Evolutionary conservation across 768 basidiomycete species (phyloP).

Genomic region (Boletus rubescentipes): DNA sequence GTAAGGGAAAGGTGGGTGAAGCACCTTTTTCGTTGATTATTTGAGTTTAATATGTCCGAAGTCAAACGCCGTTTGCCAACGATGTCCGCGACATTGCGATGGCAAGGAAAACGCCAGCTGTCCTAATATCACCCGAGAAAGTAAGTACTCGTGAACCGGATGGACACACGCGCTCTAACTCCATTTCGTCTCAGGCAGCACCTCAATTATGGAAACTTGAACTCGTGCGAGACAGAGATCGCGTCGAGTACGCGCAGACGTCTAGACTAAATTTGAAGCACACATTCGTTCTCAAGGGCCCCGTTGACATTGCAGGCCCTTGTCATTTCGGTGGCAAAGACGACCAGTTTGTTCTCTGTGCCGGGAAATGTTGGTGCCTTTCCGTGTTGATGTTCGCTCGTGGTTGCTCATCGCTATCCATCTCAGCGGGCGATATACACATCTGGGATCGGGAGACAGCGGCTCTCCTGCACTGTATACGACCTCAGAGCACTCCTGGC

Average conservation of each 20-base stretch:
- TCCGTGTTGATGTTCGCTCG: neutral
- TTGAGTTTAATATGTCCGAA: constrained; percentile 23
- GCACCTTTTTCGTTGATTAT: neutral
- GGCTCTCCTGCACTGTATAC: constrained; percentile 66
- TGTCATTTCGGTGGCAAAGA: constrained; percentile 82
- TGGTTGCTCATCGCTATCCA: neutral
- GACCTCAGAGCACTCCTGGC: constrained; percentile 49
- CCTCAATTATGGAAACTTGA: constrained; percentile 79
- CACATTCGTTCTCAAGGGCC: constrained; percentile 68
- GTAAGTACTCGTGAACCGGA: constrained; percentile 16
- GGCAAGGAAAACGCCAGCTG: constrained; percentile 42
- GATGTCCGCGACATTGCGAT: constrained; percentile 54
- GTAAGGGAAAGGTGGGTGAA: constrained; percentile 43
- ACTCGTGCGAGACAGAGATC: constrained; percentile 50
- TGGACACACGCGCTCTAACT: constrained; percentile 4
- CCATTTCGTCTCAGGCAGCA: constrained; percentile 48
- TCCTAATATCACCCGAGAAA: constrained; percentile 40
- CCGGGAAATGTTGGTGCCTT: constrained; percentile 58
- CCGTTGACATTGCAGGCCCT: constrained; percentile 74
- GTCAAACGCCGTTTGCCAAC: constrained; percentile 55
- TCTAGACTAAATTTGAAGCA: constrained; percentile 48
- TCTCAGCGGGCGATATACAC: constrained; percentile 73
- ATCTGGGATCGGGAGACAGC: constrained; percentile 87
- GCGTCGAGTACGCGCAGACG: constrained; percentile 35
- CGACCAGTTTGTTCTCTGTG: constrained; percentile 76